A percentile compares a stretch with the other conserved stretches of the same genome.
phyloP scores from a whole-genome alignment of 768 basidiomycete species.

The Leccinum truebloodii region DNA sequence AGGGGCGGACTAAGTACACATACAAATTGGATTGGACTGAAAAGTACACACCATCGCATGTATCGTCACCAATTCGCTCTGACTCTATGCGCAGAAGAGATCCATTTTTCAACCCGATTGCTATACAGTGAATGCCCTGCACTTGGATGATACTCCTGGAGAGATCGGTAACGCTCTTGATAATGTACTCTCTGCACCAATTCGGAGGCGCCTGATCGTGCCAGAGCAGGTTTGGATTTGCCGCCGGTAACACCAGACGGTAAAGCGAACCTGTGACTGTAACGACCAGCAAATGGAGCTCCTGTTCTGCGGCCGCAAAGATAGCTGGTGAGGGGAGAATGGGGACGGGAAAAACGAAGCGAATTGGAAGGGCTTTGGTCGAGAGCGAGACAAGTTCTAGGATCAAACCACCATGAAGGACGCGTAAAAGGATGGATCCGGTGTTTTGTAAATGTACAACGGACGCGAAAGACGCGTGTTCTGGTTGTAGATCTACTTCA shows the following conservation, averaged over 20 bases:
- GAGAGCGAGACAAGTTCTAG: slow-evolving; percentile 79
- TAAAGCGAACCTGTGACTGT: slow-evolving; percentile 72
- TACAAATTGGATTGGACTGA: slow-evolving; percentile 7
- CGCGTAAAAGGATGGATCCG: slow-evolving; percentile 70
- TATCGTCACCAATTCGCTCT: slow-evolving; percentile 54
- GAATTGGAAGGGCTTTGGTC: slow-evolving; percentile 61
- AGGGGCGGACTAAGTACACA: slow-evolving; percentile 12
- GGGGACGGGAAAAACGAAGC: slow-evolving; percentile 75
- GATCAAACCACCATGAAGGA: slow-evolving; percentile 72
- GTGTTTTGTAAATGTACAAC: slow-evolving; percentile 55
- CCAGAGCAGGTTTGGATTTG: slow-evolving; percentile 57
- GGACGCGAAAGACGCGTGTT: slow-evolving; percentile 73
- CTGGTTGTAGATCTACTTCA: slow-evolving; percentile 48
- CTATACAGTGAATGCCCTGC: slow-evolving; percentile 66
- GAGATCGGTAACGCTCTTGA: slow-evolving; percentile 52
- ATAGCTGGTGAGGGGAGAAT: slow-evolving; percentile 67
- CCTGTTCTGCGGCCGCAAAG: slow-evolving; percentile 46
- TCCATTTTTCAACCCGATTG: slow-evolving; percentile 61
- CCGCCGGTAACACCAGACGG: slow-evolving; percentile 65
- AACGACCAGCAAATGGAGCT: slow-evolving; percentile 70
- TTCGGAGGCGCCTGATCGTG: slow-evolving; percentile 50
- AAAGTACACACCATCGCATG: slow-evolving; percentile 54
- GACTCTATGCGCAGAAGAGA: slow-evolving; percentile 70
- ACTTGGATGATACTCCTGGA: slow-evolving; percentile 55
- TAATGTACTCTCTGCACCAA: slow-evolving; percentile 67